Evolutionary conservation across 2,329 filamentous ascomycete species (phyloP), one percentile per base, ranked within the genome.

Genomic region (Trichophyton benhamiae): DNA sequence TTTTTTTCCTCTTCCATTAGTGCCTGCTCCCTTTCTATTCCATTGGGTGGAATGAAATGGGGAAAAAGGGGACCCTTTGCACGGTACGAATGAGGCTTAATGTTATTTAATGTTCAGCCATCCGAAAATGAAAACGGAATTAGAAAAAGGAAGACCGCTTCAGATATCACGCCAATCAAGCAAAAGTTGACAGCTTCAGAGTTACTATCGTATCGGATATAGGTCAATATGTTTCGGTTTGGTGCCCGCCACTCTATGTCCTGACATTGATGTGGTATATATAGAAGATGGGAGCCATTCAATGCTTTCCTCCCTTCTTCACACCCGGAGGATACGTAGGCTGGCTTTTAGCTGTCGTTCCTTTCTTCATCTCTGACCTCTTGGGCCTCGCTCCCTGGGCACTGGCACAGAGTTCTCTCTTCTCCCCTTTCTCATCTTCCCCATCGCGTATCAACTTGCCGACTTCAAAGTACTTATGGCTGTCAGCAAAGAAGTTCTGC

Each of bases 401-500:
- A 66, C 78, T 74, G 68, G 83, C 82, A 75, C 91, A 96, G 67
- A 96, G 76, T 72, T 80, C 76, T 70, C 82, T 82, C 69, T 77
- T 77, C 3, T 83, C 83, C 75, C 79, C 76, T 67, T 62, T 64
- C 42, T 76, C 66, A 65, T 73, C 74, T 60, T 85, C 78, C 62
- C 83, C 80, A 63, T 83, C 79, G 65, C 77, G 75, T 72, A 83
- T 80, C 13, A 97, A 83, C 71, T 80, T 83, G 2, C 94, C 94
- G 3, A 95, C 88, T 74, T 83, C 83, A 64, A 83, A 83, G 75
- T 97, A 97, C 77, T 89, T 90, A 70, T 86, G 82, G 71, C 84
- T 88, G 61, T 87, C 87, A 62, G 75, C 80, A 70, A 96, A 97
- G 76, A 97, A 90, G 59, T 82, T 79, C 63, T 87, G 84, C 94